These are phyloP conservation scores for Cryptococcus floricola DNA, from an alignment of 1,284 basidiomycete species.

Conservation along the genomic window DNA sequence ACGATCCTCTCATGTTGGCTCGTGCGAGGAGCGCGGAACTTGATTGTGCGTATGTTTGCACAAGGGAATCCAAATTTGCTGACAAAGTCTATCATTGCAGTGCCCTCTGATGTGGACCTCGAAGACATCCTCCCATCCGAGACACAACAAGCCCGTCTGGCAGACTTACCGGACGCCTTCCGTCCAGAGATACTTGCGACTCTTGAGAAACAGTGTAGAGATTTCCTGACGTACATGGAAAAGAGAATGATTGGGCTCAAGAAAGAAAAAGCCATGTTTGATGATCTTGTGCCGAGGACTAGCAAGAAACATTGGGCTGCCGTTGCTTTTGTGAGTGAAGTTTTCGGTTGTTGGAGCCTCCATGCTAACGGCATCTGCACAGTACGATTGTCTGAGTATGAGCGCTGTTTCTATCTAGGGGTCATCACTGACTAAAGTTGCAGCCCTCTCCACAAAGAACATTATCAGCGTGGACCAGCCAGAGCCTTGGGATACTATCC, in stretches of 20 bases:
- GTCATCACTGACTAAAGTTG: not conserved
- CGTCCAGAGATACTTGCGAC: constrained; percentile 31
- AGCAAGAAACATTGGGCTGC: constrained; percentile 27
- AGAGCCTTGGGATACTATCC: constrained; percentile 23
- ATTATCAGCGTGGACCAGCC: constrained; percentile 30
- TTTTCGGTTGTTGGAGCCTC: not conserved
- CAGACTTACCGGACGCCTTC: constrained; percentile 27
- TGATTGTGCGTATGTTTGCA: constrained; percentile 14
- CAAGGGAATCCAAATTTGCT: not conserved
- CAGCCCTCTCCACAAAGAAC: constrained; percentile 41
- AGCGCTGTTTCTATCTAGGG: not conserved
- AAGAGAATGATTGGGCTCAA: constrained; percentile 10
- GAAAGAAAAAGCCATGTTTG: constrained; percentile 17
- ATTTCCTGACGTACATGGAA: constrained; percentile 39
- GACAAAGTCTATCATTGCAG: not conserved
- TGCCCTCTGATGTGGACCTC: constrained; percentile 1
- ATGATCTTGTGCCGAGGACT: constrained; percentile 21
- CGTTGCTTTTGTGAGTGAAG: constrained; percentile 31
- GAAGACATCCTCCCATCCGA: constrained; percentile 3
- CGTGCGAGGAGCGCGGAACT: constrained; percentile 15
- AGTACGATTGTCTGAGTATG: constrained; percentile 44
- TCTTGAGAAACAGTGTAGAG: constrained; percentile 37
- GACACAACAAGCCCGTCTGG: constrained; percentile 12
- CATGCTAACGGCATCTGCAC: not conserved
- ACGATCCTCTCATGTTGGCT: constrained; percentile 14